Evolutionary conservation across 129 eudicot species (phyloP).

Genomic region (Tanacetum coccineum): DNA sequence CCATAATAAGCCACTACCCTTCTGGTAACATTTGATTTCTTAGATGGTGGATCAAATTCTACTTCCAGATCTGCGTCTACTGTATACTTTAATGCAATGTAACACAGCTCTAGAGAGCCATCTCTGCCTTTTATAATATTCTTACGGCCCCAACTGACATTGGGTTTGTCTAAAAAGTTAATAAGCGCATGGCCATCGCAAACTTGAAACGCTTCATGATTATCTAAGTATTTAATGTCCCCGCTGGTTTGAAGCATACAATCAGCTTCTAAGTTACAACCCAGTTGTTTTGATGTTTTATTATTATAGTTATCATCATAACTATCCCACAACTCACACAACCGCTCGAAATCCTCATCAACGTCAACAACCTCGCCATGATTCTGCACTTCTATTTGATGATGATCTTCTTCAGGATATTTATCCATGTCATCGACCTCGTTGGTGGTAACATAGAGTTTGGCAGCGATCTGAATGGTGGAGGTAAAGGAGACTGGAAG

Average conservation of each 20-base stretch:
- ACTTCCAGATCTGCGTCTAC: neutral
- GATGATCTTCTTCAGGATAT: neutral
- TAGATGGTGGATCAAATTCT: neutral
- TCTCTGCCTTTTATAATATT: neutral
- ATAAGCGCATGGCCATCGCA: neutral
- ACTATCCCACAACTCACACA: too few relatives aligned
- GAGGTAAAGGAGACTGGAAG: conserved; percentile 2
- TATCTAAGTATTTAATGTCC: neutral
- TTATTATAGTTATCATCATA: too few relatives aligned
- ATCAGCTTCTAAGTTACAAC: neutral
- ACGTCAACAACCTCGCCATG: neutral
- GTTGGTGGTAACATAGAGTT: neutral
- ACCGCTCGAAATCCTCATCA: too few relatives aligned
- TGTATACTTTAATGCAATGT: neutral
- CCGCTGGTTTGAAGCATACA: neutral
- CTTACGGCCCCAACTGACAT: neutral
- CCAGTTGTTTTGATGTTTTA: neutral
- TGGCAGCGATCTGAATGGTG: neutral
- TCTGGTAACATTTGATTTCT: neutral
- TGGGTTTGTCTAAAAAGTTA: neutral
- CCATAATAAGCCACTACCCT: neutral
- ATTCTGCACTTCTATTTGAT: neutral
- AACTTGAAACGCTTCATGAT: neutral
- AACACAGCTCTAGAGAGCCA: neutral
- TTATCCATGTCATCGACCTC: neutral